These are phyloP conservation scores for Cryptosporidium parvum DNA, from an alignment of 169 alveolate species.

Conservation along the genomic window DNA sequence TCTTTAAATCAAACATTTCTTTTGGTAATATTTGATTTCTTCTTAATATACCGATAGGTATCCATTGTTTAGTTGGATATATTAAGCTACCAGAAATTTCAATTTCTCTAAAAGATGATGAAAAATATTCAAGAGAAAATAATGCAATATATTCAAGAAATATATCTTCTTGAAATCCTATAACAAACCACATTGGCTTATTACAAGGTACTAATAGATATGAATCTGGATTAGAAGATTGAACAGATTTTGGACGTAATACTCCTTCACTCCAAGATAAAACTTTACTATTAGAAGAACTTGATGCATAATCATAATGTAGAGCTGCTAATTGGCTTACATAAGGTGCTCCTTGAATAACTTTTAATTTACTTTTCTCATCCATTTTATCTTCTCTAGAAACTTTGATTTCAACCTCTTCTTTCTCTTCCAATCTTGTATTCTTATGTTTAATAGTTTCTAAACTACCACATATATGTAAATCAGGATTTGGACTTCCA, in stretches of 20 bases:
- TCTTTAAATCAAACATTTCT: constrained; percentile 67
- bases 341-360: constrained; percentile 55
- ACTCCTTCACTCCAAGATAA: constrained; percentile 61
- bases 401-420: neutral
- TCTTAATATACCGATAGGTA: constrained; percentile 55
- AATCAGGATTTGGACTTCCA: neutral
- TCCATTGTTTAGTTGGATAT: constrained; percentile 66
- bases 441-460: neutral
- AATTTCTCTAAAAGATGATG: constrained; percentile 66
- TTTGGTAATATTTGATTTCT: constrained; percentile 40
- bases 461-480: constrained; percentile 21
- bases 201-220: constrained; percentile 57
- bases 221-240: constrained; percentile 74
- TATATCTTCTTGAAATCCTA: constrained; percentile 69
- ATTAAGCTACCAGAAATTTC: constrained; percentile 63
- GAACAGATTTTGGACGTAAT: constrained; percentile 63
- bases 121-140: constrained; percentile 56
- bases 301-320: constrained; percentile 68
- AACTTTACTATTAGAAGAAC: constrained; percentile 55
- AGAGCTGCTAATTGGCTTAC: constrained; percentile 54
- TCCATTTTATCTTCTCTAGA: neutral
- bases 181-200: constrained; percentile 74
- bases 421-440: neutral
- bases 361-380: constrained; percentile 4
- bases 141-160: constrained; percentile 64